Conservation (phyloP, 345 rosid species). For the Noccaea bulbosa region DNA sequence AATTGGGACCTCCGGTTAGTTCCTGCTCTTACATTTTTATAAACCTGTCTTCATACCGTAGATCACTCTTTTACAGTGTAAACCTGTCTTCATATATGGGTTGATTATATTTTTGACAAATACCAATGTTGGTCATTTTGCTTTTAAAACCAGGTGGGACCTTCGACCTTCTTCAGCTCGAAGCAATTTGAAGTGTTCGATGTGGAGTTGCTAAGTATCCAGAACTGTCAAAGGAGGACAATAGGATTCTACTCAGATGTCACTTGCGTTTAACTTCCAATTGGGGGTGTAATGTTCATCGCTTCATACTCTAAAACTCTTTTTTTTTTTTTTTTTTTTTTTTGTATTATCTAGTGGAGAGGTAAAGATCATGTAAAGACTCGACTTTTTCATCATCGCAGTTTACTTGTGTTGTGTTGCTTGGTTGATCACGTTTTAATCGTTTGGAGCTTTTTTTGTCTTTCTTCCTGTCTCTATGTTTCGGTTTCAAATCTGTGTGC, state of each 20-base stretch:
- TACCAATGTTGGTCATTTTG: constrained; percentile 19
- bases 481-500: not conserved
- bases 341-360: constrained; percentile 22
- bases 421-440: constrained; percentile 25
- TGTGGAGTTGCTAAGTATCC: constrained; percentile 73
- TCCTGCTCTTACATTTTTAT: not conserved
- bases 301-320: constrained; percentile 2
- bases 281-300: not conserved
- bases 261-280: constrained; percentile 62
- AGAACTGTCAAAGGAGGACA: constrained; percentile 85
- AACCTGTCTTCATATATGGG: constrained; percentile 2
- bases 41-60: not conserved
- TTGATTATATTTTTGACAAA: constrained; percentile 15
- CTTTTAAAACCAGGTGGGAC: constrained; percentile 67
- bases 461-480: not conserved
- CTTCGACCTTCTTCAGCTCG: constrained; percentile 95
- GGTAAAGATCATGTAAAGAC: constrained; percentile 32
- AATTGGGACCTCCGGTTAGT: constrained; percentile 97
- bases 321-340: not conserved
- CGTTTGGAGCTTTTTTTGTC: not conserved
- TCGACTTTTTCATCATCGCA: constrained; percentile 22
- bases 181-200: constrained; percentile 95
- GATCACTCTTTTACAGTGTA: constrained; percentile 5
- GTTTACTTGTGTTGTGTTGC: constrained; percentile 8
- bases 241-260: constrained; percentile 94